These are phyloP conservation scores for Dimocarpus longan DNA, from an alignment of 345 rosid genomes.

Conservation along the genomic window DNA sequence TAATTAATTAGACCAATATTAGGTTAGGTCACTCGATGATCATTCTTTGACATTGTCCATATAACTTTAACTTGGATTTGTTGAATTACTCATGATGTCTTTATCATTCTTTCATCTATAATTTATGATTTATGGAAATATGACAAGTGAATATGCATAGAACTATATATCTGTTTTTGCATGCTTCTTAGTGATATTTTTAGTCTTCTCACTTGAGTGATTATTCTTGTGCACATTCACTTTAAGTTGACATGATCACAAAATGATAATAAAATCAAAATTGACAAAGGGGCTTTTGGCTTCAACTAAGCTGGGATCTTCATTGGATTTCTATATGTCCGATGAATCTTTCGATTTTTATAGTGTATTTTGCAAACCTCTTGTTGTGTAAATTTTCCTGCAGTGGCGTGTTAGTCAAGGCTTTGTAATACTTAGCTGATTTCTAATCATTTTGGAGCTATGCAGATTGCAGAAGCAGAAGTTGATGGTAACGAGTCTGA, in stretches of 20 bases:
- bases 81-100: not conserved
- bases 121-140: not conserved
- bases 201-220: not conserved
- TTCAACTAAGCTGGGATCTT: not conserved
- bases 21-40: not conserved
- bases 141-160: not conserved
- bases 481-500: slow-evolving; percentile 56
- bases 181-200: not conserved
- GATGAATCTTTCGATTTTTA: not conserved
- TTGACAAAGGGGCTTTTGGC: not conserved
- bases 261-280: not conserved
- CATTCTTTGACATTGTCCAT: not conserved
- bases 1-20: no score
- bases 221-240: not conserved
- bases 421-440: not conserved
- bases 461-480: slow-evolving; percentile 57
- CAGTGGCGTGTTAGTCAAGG: not conserved
- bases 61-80: not conserved
- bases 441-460: slow-evolving; percentile 7
- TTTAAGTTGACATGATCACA: not conserved
- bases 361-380: not conserved
- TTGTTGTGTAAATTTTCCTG: not conserved
- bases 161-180: not conserved
- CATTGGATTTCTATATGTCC: not conserved
- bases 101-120: not conserved